These are phyloP conservation scores for Xylariales sp. DNA, from an alignment of 2,329 filamentous ascomycete genomes.

Conservation along the genomic window DNA sequence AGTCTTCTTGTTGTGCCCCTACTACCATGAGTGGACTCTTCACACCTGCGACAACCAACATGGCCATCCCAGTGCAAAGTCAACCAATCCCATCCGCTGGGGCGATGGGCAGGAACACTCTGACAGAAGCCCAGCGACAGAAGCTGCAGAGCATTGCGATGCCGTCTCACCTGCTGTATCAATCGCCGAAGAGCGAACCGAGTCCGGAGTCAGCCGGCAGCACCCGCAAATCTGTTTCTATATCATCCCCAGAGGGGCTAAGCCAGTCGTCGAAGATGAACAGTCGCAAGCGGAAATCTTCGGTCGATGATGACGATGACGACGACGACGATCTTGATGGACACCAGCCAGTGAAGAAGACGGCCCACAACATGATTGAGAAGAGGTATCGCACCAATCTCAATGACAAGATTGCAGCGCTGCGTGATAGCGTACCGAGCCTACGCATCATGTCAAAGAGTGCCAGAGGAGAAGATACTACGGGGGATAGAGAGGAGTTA, in stretches of 20 bases:
- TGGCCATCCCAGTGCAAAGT: conserved; percentile 23
- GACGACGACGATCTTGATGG: conserved; percentile 59
- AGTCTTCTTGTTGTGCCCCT: conserved; percentile 27
- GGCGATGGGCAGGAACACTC: conserved; percentile 32
- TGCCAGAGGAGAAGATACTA: conserved; percentile 61
- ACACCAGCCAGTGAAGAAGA: conserved; percentile 70
- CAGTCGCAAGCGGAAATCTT: conserved; percentile 66
- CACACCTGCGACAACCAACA: conserved; percentile 16
- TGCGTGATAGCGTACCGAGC: conserved; percentile 88
- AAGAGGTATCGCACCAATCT: conserved; percentile 94
- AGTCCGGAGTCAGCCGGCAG: conserved; percentile 55
- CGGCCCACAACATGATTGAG: conserved; percentile 96
- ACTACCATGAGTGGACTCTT: conserved; percentile 17
- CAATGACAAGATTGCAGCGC: conserved; percentile 92
- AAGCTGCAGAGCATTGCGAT: conserved; percentile 60
- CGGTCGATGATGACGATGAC: conserved; percentile 50
- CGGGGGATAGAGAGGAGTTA: conserved; percentile 72
- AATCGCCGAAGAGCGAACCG: conserved; percentile 52
- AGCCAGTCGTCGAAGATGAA: conserved; percentile 39
- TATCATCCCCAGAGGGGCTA: conserved; percentile 56
- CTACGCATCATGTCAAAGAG: conserved; percentile 78
- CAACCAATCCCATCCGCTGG: conserved; percentile 24
- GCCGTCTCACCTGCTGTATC: conserved; percentile 57
- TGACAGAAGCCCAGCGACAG: conserved; percentile 57
- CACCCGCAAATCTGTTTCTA: conserved; percentile 38